Evolutionary conservation across 139 green algal genomes (phyloP).

Genomic region (Haematococcus lacustris): DNA sequence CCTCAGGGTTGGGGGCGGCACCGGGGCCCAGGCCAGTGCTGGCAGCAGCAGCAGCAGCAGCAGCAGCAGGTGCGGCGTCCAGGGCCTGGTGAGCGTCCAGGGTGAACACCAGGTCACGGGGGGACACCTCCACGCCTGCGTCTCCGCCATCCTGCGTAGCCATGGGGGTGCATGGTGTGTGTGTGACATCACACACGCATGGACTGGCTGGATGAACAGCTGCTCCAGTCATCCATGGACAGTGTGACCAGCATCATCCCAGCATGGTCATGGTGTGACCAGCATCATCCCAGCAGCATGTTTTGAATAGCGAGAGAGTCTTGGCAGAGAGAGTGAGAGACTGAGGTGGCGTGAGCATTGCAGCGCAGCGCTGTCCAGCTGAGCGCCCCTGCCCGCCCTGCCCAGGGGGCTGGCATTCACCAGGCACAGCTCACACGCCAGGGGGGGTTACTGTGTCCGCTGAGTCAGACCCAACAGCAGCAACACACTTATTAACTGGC

Average conservation of each 20-base stretch:
- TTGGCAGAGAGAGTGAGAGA: too few species aligned
- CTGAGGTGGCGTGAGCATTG: too few species aligned
- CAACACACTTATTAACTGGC: too few species aligned
- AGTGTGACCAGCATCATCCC: not conserved
- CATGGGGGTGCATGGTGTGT: not conserved
- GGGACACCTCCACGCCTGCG: constrained; percentile 72
- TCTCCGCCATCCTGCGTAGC: constrained; percentile 79
- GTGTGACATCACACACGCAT: not conserved
- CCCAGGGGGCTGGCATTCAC: too few species aligned
- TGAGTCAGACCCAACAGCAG: too few species aligned
- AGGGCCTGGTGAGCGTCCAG: constrained; percentile 45
- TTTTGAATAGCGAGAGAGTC: too few species aligned
- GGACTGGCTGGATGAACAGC: too few species aligned
- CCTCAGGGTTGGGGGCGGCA: not conserved
- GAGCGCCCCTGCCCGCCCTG: too few species aligned
- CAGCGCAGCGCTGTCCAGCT: too few species aligned
- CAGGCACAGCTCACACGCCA: too few species aligned
- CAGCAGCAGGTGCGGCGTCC: not conserved
- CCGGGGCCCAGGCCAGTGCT: not conserved
- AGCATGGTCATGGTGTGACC: not conserved
- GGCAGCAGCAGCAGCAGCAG: constrained; percentile 7
- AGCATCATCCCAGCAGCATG: not conserved
- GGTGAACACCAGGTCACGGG: constrained; percentile 88
- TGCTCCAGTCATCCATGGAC: too few species aligned
- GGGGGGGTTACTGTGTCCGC: too few species aligned